Base-by-base conservation (phyloP, 441 rosid species). In the Breynia disticha region DNA sequence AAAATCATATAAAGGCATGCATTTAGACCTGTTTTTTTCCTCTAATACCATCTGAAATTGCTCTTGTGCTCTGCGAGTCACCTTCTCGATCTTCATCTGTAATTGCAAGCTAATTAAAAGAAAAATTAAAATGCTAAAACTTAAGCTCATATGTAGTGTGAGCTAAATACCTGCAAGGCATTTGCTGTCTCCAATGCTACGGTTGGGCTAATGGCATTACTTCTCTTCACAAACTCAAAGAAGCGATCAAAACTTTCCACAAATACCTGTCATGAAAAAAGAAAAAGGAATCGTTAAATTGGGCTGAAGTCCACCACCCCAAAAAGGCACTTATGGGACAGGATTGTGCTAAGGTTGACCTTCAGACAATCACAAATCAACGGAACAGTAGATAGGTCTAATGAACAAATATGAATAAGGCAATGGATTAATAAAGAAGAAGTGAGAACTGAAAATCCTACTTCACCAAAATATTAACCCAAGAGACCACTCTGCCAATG, bases 61-160 rank as follows among this genome's bases (percentile, higher is more conserved):
- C 79, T 94, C 97, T 71, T 94, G 99, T 8, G 99, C 97, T 69
- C 85, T 72, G 56, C 97, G 95, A 72, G 99, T 90, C 70, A 90
- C 97, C 75, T 82, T 84, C 80, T 87, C 99, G 50, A 94, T 73
- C 75, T 81, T 90, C 74, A 69, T 87, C 99, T 94, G 79, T 56
- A 57, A 54, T 69, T 51, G 43, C 54, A 65, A 57, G 56, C 64
- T 52, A 48, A 62, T 24, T 28, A 47, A 58, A 57, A 37, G 39
- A 61, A 41, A 37, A 7, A 65, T 62, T 52, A 74, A 54, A 46
- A 56, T 47, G 18, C 17, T 21, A 19, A 21, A 19, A 21, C 37
- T 43, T 7, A 21, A 43, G 45, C 39, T 5, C 44, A 7, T 35
- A 28, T 38, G 57, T 47, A 56, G 16, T 24, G 20, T 51, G 59